These are phyloP conservation scores for Datura wrightii DNA, from an alignment of 257 asterid species.

Conservation along the genomic window DNA sequence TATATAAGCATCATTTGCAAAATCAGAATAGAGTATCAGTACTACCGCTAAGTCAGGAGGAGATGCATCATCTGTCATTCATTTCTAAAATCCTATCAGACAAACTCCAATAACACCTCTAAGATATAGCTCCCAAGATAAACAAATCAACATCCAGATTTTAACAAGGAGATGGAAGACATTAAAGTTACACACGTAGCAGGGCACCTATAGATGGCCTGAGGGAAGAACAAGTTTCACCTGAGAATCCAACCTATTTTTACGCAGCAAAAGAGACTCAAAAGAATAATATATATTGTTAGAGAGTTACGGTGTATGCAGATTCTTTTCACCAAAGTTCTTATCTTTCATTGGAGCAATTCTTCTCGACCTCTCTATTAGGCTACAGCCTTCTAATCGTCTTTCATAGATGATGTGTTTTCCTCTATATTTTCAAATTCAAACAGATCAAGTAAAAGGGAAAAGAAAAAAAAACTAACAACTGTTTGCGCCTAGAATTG, in stretches of 20 bases:
- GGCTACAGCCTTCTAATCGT: not conserved
- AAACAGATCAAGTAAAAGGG: not conserved
- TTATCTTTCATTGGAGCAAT: not conserved
- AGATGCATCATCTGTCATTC: slow-evolving; percentile 1
- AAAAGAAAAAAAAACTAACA: not conserved
- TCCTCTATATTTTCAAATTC: not conserved
- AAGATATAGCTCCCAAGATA: not conserved
- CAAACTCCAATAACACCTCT: not conserved
- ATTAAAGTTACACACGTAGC: not conserved
- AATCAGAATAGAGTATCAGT: slow-evolving; percentile 35
- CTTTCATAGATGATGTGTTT: not conserved
- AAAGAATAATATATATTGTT: not conserved
- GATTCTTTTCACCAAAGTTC: slow-evolving; percentile 24
- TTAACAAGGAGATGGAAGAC: not conserved
- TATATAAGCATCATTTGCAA: slow-evolving; percentile 26
- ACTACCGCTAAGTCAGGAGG: slow-evolving; percentile 30
- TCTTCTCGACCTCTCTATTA: not conserved
- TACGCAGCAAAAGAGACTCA: not conserved
- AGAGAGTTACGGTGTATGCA: not conserved
- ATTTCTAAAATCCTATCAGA: not conserved
- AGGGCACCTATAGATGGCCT: not conserved
- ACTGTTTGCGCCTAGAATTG: not conserved
- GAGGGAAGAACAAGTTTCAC: not conserved
- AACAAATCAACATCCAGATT: not conserved
- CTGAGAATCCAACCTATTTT: not conserved